Evolutionary conservation across 2,329 filamentous ascomycete species (phyloP).

Genomic region (Cordyceps fumosorosea): DNA sequence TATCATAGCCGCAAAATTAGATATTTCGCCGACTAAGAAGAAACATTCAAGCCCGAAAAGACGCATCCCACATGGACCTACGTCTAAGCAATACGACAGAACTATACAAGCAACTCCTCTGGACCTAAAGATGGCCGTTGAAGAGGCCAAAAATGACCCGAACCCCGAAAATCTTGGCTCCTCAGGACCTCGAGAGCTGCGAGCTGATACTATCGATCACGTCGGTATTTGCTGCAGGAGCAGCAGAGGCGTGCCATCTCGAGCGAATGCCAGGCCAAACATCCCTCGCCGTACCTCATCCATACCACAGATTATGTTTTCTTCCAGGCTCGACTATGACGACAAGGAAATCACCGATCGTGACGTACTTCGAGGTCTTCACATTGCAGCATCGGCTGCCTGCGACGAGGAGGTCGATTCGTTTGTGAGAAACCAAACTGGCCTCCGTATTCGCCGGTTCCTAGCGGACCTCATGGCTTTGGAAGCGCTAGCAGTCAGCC

Average conservation of each 20-base stretch:
- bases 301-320: slow-evolving; percentile 21
- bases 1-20: not conserved
- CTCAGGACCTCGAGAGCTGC: not conserved
- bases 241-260: slow-evolving; percentile 20
- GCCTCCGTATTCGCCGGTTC: slow-evolving; percentile 46
- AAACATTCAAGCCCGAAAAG: not conserved
- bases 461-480: slow-evolving; percentile 47
- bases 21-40: not conserved
- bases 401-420: slow-evolving; percentile 48
- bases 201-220: slow-evolving; percentile 10
- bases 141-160: not conserved
- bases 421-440: slow-evolving; percentile 45
- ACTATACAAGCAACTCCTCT: not conserved
- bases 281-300: slow-evolving; percentile 31
- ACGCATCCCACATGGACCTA: slow-evolving; percentile 5
- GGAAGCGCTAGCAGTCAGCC: slow-evolving; percentile 35
- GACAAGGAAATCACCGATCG: slow-evolving; percentile 38
- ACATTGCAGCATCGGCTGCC: slow-evolving; percentile 49
- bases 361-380: slow-evolving; percentile 48
- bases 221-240: slow-evolving; percentile 18
- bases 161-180: not conserved
- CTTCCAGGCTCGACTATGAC: slow-evolving; percentile 24
- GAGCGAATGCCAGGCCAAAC: slow-evolving; percentile 24
- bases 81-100: slow-evolving; percentile 8
- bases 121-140: not conserved